Base-by-base conservation (phyloP, 75 land plant genomes). In the Pinus tabuliformis region DNA sequence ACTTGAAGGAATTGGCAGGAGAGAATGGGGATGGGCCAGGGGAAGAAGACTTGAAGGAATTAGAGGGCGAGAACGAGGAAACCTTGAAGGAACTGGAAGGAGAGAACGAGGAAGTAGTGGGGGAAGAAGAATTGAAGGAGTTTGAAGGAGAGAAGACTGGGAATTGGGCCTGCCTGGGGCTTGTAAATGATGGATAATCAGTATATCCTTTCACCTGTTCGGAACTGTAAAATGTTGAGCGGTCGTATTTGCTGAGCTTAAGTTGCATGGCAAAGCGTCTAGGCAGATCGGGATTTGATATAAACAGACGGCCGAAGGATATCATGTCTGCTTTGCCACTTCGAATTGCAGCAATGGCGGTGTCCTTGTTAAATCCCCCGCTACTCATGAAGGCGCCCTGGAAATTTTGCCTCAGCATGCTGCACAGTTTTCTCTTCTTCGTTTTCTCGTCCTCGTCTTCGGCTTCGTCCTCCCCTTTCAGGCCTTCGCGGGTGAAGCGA, bases 191-290 rank as follows among this genome's bases (percentile, higher is more conserved):
- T 9, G 91, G 93, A 58, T 93, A 93, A 76, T 93, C 95, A 3
- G 93, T 89, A 76, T 91, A 93, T 0, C 95, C 95, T 8, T 82
- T 82, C 54, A 87, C 86, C 57, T 85, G 95, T 63, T 91, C 95
- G 1, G 89, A 91, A 6, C 89, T 88, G 68, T 89, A 93, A 54
- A 91, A 93, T 0, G 91, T 91, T 21, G 85, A 79, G 75, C 95
- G 62, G 20, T 83, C 84, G 52, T 91, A 91, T 73, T 75, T 79
- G 60, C 70, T 91, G 64, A 93, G 76, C 12, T 75, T 75, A 37
- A 91, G 86, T 36, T 81, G 82, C 6, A 80, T 8, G 60, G 73
- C 81, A 17, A 93, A 82, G 68, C 95, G 82, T 61, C 52, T 13
- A 14, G 84, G 84, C 72, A 93, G 77, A 78, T 93, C 95, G 4